Conservation (phyloP, 192 early-diverging fungal genomes). For the Backusella mclennaniae region DNA sequence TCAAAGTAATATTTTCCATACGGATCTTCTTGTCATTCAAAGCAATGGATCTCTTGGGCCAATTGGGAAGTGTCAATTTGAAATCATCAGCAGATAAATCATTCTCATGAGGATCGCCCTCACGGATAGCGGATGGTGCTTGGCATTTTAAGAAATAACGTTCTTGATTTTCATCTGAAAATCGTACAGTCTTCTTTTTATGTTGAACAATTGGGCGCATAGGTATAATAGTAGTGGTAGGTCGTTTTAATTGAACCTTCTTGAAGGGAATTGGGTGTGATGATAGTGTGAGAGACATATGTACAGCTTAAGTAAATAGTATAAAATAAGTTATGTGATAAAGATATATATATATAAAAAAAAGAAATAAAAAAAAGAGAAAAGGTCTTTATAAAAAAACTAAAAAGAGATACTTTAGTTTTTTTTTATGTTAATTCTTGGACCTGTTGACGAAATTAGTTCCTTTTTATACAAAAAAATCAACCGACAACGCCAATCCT, state of each 20-base stretch:
- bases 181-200: conserved; percentile 61
- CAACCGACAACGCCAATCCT: not conserved
- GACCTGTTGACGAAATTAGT: not conserved
- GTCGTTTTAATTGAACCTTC: conserved; percentile 10
- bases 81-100: conserved; percentile 25
- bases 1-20: conserved; percentile 2
- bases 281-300: conserved; percentile 4
- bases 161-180: conserved; percentile 66
- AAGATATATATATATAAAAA: not conserved
- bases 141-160: conserved; percentile 70
- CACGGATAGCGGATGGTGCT: conserved; percentile 50
- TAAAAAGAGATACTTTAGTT: not conserved
- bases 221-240: not conserved
- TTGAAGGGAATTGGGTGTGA: conserved; percentile 8
- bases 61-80: conserved; percentile 30
- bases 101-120: conserved; percentile 35
- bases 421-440: not conserved
- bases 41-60: conserved; percentile 54
- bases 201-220: conserved; percentile 1
- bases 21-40: conserved; percentile 27
- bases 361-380: not conserved
- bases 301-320: not conserved
- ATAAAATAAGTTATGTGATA: not conserved
- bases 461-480: conserved; percentile 9
- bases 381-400: not conserved